phyloP scores from a whole-genome alignment of 768 basidiomycete species.

The Lactarius sp. region DNA sequence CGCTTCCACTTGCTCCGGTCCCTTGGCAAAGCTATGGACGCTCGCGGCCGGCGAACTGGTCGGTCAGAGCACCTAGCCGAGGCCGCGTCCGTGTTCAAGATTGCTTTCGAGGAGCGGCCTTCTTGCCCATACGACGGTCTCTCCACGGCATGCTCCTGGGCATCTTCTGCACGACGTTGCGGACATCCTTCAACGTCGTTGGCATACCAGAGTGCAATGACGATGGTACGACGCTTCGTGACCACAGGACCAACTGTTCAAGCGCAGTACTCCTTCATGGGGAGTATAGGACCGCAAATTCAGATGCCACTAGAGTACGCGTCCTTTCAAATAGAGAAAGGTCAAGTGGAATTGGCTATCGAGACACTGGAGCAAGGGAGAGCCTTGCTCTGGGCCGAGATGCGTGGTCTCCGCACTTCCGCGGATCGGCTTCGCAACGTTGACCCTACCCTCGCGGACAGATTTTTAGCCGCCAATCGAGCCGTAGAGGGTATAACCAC shows the following conservation, averaged over 20 bases:
- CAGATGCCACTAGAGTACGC: neutral
- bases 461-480: neutral
- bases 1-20: neutral
- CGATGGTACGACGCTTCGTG: neutral
- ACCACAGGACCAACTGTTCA: conserved; percentile 1
- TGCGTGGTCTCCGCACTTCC: conserved; percentile 2
- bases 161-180: neutral
- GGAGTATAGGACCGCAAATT: neutral
- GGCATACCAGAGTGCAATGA: conserved; percentile 1
- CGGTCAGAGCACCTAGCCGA: neutral
- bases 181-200: neutral
- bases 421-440: conserved; percentile 8
- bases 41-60: neutral
- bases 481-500: neutral
- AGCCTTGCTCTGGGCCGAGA: too few species aligned
- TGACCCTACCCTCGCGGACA: conserved; percentile 14
- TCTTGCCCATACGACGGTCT: neutral
- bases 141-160: neutral
- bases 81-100: neutral
- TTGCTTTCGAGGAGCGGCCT: neutral
- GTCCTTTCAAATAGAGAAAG: neutral
- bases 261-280: neutral
- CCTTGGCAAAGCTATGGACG: neutral
- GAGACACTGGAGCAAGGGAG: conserved; percentile 22
- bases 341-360: conserved; percentile 2